These are phyloP conservation scores for Vitis cinerea DNA, from an alignment of 164 flowering plant genomes.

Conservation along the genomic window DNA sequence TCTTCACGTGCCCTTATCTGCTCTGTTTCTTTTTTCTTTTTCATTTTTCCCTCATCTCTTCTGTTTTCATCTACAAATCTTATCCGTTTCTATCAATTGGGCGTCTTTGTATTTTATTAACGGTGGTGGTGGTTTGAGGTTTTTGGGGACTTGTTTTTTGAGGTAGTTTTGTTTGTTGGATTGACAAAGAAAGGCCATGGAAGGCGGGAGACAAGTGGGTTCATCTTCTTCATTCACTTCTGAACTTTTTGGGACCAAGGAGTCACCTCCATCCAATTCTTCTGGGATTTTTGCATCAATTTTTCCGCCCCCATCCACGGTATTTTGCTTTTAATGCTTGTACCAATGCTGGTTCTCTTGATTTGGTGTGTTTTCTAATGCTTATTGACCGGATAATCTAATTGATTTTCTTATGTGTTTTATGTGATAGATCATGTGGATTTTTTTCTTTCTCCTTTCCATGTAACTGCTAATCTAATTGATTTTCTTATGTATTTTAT, in stretches of 20 bases:
- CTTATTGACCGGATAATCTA: background rate
- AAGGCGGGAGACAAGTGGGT: conserved; percentile 32
- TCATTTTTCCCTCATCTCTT: background rate
- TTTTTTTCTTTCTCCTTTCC: background rate
- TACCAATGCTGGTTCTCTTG: background rate
- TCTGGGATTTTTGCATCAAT: conserved; percentile 48
- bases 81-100: conserved; percentile 15
- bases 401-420: too few species aligned
- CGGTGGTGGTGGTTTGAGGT: background rate
- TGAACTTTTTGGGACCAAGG: conserved; percentile 53
- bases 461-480: too few species aligned
- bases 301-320: conserved; percentile 46
- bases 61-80: conserved; percentile 17
- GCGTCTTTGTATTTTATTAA: background rate
- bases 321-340: conserved; percentile 6
- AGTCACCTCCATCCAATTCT: conserved; percentile 25
- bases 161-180: conserved; percentile 20
- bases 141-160: conserved; percentile 3
- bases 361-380: background rate
- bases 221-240: conserved; percentile 46
- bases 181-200: conserved; percentile 34
- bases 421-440: background rate
- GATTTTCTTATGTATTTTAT: too few species aligned
- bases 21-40: conserved; percentile 6
- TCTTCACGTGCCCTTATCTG: conserved; percentile 8